Conservation (phyloP, 2,329 filamentous ascomycete species). For the Dactylellina haptotyla region DNA sequence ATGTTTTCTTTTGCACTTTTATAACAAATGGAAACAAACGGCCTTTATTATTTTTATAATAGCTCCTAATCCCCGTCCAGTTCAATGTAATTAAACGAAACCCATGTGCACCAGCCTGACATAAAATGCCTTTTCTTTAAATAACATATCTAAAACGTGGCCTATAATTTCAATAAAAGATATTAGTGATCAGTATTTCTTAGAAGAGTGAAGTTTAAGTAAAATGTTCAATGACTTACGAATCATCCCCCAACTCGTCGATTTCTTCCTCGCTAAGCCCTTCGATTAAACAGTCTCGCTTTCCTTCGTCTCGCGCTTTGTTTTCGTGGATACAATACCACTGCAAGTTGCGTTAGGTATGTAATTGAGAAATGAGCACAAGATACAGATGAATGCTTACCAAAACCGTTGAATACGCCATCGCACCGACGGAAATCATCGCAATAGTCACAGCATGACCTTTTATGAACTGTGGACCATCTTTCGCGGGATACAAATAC, state of each 20-base stretch:
- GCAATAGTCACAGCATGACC: constrained; percentile 72
- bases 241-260: constrained; percentile 63
- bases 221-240: constrained; percentile 52
- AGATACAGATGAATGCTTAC: constrained; percentile 63
- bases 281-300: constrained; percentile 62
- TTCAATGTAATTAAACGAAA: too few species aligned
- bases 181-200: too few species aligned
- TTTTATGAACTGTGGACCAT: constrained; percentile 69
- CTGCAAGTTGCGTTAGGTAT: constrained; percentile 28
- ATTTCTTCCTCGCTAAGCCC: constrained; percentile 63
- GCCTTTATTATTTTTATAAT: too few species aligned
- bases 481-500: constrained; percentile 67
- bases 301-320: constrained; percentile 60
- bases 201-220: background rate
- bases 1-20: too few species aligned
- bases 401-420: constrained; percentile 64
- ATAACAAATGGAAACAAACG: too few species aligned
- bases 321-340: constrained; percentile 59
- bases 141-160: constrained; percentile 48
- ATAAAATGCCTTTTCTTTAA: background rate
- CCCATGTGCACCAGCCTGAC: background rate
- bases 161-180: too few species aligned
- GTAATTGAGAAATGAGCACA: background rate
- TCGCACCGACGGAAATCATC: constrained; percentile 68
- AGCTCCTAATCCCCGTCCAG: too few species aligned